Percentiles rank a stretch among this genome's conserved stretches.
Conservation (phyloP, 1,284 basidiomycete genomes). For the Pterulicium gracile region DNA sequence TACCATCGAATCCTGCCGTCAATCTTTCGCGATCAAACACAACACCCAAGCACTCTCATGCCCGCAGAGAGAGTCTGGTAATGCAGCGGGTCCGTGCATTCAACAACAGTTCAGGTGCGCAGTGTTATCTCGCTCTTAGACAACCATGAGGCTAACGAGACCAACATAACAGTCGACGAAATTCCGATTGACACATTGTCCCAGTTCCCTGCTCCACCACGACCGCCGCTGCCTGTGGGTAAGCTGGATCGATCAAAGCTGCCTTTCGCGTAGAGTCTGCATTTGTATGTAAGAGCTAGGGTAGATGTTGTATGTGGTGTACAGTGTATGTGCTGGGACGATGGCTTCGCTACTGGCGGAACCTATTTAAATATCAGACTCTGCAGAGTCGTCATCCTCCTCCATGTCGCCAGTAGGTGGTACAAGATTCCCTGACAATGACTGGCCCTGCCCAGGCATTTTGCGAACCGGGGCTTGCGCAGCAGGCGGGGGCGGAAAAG, state of each 20-base stretch:
- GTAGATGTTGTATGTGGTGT: no score
- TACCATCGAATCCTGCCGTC: not conserved
- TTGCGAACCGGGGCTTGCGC: not conserved
- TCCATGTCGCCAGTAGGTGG: slow-evolving; percentile 5
- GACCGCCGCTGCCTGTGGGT: not conserved
- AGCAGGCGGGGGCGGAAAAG: not conserved
- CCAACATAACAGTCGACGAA: not conserved
- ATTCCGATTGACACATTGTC: not conserved
- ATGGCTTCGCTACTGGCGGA: no score
- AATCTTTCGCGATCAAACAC: not conserved
- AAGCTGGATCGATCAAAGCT: not conserved
- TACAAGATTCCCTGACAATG: not conserved
- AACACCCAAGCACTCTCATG: not conserved
- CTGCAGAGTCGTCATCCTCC: not conserved
- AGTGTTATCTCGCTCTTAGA: not conserved
- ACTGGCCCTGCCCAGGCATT: slow-evolving; percentile 1
- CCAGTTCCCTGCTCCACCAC: not conserved
- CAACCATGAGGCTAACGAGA: not conserved
- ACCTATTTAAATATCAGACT: no score
- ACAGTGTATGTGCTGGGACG: no score
- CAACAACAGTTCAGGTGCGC: slow-evolving; percentile 1
- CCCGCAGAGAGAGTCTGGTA: not conserved
- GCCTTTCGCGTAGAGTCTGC: not conserved
- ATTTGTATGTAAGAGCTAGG: no score
- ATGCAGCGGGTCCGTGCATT: not conserved